Base-by-base conservation (phyloP, 2,329 filamentous ascomycete species). In the Trichoderma sp. region DNA sequence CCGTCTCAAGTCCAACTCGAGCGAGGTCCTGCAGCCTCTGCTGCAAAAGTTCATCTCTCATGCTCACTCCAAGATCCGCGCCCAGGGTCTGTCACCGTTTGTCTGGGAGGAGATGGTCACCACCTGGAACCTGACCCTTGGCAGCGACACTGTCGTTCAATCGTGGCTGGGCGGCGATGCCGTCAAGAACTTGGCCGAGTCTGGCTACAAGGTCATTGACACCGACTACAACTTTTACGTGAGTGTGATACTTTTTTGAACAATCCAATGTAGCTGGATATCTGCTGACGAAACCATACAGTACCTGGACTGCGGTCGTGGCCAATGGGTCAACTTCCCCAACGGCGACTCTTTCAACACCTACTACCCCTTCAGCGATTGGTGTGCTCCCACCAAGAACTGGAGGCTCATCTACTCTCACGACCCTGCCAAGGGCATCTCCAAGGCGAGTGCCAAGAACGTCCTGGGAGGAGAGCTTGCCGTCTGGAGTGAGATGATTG, bases 51-150 rank as follows among this genome's bases (percentile, higher is more conserved):
- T 96, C 76, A 82, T 96, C 71, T 86, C 91, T 77, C 84, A 85
- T 72, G 89, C 90, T 74, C 91, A 94, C 78, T 83, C 80, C 37
- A 87, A 89, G 58, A 83, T 96, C 58, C 82, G 87, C 55, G 80
- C 84, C 54, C 83, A 85, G 5, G 90, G 90, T 4, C 80, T 96
- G 64, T 86, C 85, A 6, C 92, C 93, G 0, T 82, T 97, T 21
- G 91, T 94, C 1, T 97, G 94, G 94, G 93, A 97, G 79, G 94
- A 97, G 79, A 93, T 96, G 84, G 83, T 93, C 1, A 82, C 91
- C 13, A 83, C 89, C 28, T 97, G 92, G 90, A 91, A 94, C 76
- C 81, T 95, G 59, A 91, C 86, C 0, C 81, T 97, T 4, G 89
- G 88, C 4, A 78, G 85, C 16, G 89, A 94, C 74, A 89, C 92